phyloP scores from a whole-genome alignment of 2,329 filamentous ascomycete species.

The Lachnellula hyalina region DNA sequence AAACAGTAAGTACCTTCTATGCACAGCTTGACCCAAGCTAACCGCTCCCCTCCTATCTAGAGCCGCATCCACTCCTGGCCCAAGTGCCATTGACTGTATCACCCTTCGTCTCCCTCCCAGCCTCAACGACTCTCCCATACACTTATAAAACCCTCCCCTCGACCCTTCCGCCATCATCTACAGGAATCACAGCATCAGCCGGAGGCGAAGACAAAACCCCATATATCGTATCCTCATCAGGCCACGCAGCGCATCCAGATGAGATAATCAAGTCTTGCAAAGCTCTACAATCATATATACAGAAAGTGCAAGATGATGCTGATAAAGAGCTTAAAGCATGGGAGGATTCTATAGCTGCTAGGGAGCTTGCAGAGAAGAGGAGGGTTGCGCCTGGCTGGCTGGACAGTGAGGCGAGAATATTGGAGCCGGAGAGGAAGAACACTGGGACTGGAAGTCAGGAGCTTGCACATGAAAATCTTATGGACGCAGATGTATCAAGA shows the following conservation, averaged over 20 bases:
- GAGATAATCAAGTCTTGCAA: conserved; percentile 79
- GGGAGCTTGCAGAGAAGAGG: conserved; percentile 74
- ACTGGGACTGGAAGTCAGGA: conserved; percentile 6
- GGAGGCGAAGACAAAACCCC: conserved; percentile 45
- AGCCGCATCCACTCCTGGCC: conserved; percentile 79
- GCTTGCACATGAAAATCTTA: conserved; percentile 20
- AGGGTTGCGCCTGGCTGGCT: conserved; percentile 76
- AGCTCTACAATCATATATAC: conserved; percentile 70
- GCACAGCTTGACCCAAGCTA: neutral
- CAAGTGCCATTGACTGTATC: conserved; percentile 93
- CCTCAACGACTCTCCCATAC: conserved; percentile 87
- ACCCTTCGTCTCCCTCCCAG: conserved; percentile 86
- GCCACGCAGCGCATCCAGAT: conserved; percentile 79
- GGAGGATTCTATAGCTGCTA: conserved; percentile 58
- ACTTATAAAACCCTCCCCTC: conserved; percentile 90
- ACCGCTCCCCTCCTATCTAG: conserved; percentile 35
- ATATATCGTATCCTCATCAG: conserved; percentile 74
- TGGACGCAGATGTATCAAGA: conserved; percentile 29
- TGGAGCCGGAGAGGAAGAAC: conserved; percentile 57
- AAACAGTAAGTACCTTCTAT: conserved; percentile 18
- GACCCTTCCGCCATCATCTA: conserved; percentile 70
- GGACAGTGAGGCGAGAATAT: conserved; percentile 64
- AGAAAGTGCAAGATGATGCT: conserved; percentile 62
- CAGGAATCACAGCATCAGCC: conserved; percentile 42
- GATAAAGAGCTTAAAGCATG: conserved; percentile 62